These are phyloP conservation scores for Sphenostylis stenocarpa DNA, from an alignment of 306 rosid genomes.

Conservation along the genomic window DNA sequence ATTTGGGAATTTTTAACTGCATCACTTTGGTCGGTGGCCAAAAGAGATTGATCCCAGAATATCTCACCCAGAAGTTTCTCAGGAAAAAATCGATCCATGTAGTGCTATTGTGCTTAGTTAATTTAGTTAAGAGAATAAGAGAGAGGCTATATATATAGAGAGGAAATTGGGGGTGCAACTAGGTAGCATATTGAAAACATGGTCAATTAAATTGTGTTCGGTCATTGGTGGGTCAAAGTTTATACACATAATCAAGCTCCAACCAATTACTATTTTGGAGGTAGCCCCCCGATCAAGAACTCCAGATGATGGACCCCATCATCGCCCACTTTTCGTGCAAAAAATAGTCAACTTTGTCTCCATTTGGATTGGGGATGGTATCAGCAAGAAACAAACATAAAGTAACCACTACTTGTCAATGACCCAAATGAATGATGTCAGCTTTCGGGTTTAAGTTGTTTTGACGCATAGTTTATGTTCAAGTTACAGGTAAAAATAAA, in stretches of 20 bases:
- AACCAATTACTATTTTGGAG: background rate
- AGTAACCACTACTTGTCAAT: background rate
- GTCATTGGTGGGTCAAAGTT: slow-evolving; percentile 39
- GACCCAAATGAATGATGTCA: background rate
- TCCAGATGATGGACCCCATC: background rate
- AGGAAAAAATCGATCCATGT: slow-evolving; percentile 40
- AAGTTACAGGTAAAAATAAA: too few species aligned
- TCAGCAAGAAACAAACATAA: background rate
- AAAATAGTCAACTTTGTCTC: background rate
- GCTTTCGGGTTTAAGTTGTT: background rate
- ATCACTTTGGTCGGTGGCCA: slow-evolving; percentile 25
- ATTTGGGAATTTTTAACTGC: slow-evolving; percentile 20
- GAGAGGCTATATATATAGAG: background rate
- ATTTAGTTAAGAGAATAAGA: background rate
- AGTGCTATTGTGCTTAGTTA: background rate
- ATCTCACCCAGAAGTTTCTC: slow-evolving; percentile 46
- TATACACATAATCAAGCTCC: background rate
- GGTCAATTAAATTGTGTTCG: slow-evolving; percentile 42
- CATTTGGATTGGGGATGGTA: background rate
- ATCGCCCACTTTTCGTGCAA: background rate
- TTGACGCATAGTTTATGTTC: too few species aligned
- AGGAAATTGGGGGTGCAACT: background rate
- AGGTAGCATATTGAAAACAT: slow-evolving; percentile 37
- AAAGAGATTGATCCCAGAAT: slow-evolving; percentile 39
- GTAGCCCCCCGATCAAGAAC: slow-evolving; percentile 16